Evolutionary conservation across 2,329 filamentous ascomycete species (phyloP).

Genomic region (Furcasterigmium sp.): DNA sequence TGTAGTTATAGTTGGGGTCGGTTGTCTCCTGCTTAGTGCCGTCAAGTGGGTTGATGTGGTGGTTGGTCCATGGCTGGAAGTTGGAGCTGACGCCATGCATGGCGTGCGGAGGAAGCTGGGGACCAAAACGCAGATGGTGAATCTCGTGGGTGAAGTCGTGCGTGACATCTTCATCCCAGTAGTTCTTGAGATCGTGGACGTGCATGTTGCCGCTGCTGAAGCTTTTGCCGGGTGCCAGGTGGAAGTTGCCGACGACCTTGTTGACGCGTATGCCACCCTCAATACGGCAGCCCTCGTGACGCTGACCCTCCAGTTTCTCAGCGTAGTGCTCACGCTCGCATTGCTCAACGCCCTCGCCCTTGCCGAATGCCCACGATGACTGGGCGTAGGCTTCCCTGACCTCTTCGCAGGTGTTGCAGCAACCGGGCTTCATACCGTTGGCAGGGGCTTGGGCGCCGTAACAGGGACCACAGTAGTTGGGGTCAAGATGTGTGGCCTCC

Average conservation of each 20-base stretch:
- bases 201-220: slow-evolving; percentile 98
- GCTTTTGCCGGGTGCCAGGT: slow-evolving; percentile 90
- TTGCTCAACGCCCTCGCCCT: slow-evolving; percentile 89
- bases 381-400: slow-evolving; percentile 90
- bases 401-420: slow-evolving; percentile 96
- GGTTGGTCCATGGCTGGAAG: slow-evolving; percentile 69
- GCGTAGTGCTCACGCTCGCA: slow-evolving; percentile 92
- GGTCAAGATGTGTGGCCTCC: slow-evolving; percentile 73
- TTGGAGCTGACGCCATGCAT: slow-evolving; percentile 50
- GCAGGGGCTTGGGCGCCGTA: slow-evolving; percentile 76
- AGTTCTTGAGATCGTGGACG: slow-evolving; percentile 95
- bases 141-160: slow-evolving; percentile 90
- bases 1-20: slow-evolving; percentile 88
- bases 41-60: slow-evolving; percentile 90
- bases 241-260: slow-evolving; percentile 98
- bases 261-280: slow-evolving; percentile 91
- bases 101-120: slow-evolving; percentile 74
- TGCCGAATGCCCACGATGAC: slow-evolving; percentile 88
- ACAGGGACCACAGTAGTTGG: slow-evolving; percentile 88
- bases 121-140: slow-evolving; percentile 87
- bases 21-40: slow-evolving; percentile 68
- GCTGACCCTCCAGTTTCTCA: slow-evolving; percentile 81
- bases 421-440: slow-evolving; percentile 73
- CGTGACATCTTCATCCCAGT: slow-evolving; percentile 66
- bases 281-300: slow-evolving; percentile 88